A percentile compares a stretch with the other conserved stretches of the same genome.
Evolutionary conservation across 2,329 filamentous ascomycete species (phyloP).

Genomic region (Diaporthe helianthi): DNA sequence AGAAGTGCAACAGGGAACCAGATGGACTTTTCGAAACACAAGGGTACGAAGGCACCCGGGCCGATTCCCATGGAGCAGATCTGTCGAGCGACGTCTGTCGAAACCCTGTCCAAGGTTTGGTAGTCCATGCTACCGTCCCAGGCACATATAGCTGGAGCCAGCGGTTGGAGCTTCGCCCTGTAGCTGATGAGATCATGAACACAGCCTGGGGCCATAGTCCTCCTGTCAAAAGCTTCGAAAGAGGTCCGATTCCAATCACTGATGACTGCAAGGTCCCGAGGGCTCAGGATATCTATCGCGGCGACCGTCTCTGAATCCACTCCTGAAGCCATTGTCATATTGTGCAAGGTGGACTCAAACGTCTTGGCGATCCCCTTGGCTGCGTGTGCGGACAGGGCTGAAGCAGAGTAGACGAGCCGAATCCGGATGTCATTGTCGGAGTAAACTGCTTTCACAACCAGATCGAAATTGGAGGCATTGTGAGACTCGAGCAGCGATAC

Average conservation of each 20-base stretch:
- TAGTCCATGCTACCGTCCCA: background rate
- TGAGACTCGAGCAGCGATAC: background rate
- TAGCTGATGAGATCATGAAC: background rate
- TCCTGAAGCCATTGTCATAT: background rate
- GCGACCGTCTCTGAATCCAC: background rate
- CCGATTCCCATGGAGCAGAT: background rate
- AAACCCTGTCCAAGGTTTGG: background rate
- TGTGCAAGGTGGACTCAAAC: background rate
- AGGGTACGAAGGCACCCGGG: background rate
- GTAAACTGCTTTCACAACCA: background rate
- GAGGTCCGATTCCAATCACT: background rate
- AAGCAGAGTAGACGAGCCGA: background rate
- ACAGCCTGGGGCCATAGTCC: background rate
- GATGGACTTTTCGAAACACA: slow-evolving; percentile 33
- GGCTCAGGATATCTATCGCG: background rate
- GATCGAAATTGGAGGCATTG: background rate
- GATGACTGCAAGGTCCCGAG: background rate
- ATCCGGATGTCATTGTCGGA: background rate
- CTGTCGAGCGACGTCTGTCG: background rate
- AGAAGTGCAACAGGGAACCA: slow-evolving; percentile 34
- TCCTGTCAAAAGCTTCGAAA: background rate
- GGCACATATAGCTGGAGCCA: background rate
- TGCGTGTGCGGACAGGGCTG: background rate
- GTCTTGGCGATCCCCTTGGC: background rate
- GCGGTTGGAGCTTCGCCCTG: background rate